A percentile compares a stretch with the other conserved stretches of the same genome.
These are phyloP conservation scores for Geum urbanum DNA, from an alignment of 306 rosid species.

Conservation along the genomic window DNA sequence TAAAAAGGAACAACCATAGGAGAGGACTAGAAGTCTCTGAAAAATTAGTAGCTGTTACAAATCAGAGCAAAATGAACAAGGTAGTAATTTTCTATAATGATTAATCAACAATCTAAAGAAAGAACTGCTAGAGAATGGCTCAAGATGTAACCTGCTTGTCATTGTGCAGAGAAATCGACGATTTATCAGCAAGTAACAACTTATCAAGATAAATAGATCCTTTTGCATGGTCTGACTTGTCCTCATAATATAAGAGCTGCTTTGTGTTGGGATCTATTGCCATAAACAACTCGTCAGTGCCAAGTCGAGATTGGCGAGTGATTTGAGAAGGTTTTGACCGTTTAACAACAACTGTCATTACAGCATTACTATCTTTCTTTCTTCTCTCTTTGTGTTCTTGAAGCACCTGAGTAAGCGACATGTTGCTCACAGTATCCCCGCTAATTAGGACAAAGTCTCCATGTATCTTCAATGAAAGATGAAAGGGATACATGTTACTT, in stretches of 20 bases:
- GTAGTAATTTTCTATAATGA: neutral
- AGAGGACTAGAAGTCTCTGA: neutral
- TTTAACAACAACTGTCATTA: slow-evolving; percentile 92
- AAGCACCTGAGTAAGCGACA: slow-evolving; percentile 88
- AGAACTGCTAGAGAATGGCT: slow-evolving; percentile 17
- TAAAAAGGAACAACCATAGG: neutral
- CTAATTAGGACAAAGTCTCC: slow-evolving; percentile 96
- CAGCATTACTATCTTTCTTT: slow-evolving; percentile 88
- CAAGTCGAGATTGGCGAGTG: slow-evolving; percentile 87
- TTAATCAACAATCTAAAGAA: slow-evolving; percentile 22
- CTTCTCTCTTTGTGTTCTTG: slow-evolving; percentile 84
- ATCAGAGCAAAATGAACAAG: neutral
- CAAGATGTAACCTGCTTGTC: slow-evolving; percentile 69
- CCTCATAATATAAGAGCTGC: slow-evolving; percentile 88
- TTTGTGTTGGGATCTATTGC: slow-evolving; percentile 82
- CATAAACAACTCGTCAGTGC: slow-evolving; percentile 90
- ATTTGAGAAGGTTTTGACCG: slow-evolving; percentile 78
- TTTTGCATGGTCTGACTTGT: slow-evolving; percentile 63
- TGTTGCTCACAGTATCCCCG: slow-evolving; percentile 97
- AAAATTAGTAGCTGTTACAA: neutral
- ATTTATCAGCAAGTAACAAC: slow-evolving; percentile 61
- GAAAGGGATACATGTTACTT: slow-evolving; percentile 29
- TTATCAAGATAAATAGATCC: slow-evolving; percentile 69
- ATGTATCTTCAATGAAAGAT: slow-evolving; percentile 61
- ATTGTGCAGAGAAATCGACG: slow-evolving; percentile 78